phyloP scores from a whole-genome alignment of 1,284 basidiomycete species.

The Blastosporella zonata region DNA sequence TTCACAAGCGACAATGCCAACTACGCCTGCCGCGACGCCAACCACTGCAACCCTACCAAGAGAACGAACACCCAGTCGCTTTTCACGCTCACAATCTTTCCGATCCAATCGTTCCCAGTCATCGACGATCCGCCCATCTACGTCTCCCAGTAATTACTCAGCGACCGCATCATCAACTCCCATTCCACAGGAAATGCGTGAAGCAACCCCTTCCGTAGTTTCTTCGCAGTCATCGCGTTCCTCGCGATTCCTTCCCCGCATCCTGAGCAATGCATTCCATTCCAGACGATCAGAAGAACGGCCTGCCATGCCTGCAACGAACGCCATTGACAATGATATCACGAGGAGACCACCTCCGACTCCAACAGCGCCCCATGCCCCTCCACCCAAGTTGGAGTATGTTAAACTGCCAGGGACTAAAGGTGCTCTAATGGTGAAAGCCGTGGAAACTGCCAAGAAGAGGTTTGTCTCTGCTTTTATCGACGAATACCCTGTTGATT shows the following conservation, averaged over 20 bases:
- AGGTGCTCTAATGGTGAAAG: slow-evolving; percentile 75
- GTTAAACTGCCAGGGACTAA: slow-evolving; percentile 90
- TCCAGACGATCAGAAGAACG: slow-evolving; percentile 58
- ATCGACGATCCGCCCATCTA: slow-evolving; percentile 24
- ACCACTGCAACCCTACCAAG: slow-evolving; percentile 22
- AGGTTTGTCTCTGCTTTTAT: slow-evolving; percentile 46
- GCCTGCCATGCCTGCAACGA: slow-evolving; percentile 29
- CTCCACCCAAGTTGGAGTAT: slow-evolving; percentile 84
- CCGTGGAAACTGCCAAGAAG: slow-evolving; percentile 83
- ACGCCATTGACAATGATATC: slow-evolving; percentile 33
- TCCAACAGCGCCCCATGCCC: slow-evolving; percentile 44
- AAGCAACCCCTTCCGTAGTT: slow-evolving; percentile 24
- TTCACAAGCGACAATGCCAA: slow-evolving; percentile 18
- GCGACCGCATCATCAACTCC: slow-evolving; percentile 28
- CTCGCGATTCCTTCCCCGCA: slow-evolving; percentile 66
- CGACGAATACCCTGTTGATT: neutral
- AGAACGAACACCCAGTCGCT: slow-evolving; percentile 21
- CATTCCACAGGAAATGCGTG: slow-evolving; percentile 21
- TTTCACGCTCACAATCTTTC: slow-evolving; percentile 35
- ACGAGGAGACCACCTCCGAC: slow-evolving; percentile 29
- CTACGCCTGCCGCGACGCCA: slow-evolving; percentile 13
- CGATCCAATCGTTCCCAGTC: slow-evolving; percentile 31
- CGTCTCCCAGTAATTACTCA: slow-evolving; percentile 25
- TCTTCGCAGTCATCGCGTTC: slow-evolving; percentile 39
- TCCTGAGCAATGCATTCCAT: slow-evolving; percentile 63